Conservation (phyloP, 108 stramenopile genomes). For the Stephanodiscus minutulus region DNA sequence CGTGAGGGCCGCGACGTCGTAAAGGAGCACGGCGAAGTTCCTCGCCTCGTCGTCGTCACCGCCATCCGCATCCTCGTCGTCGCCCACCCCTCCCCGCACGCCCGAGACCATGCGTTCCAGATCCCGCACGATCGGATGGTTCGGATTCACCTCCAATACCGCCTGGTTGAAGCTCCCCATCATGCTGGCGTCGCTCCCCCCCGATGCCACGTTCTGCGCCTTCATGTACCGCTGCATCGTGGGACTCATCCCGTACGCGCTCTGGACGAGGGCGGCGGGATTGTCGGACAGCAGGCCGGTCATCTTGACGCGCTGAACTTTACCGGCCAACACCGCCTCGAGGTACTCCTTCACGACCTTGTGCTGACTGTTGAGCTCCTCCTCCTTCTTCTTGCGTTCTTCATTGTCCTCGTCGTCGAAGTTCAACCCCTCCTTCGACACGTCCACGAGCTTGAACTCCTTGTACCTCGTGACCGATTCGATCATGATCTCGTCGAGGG, state of each 20-base stretch:
- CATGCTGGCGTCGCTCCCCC: slow-evolving; percentile 63
- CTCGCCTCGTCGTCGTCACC: slow-evolving; percentile 62
- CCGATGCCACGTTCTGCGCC: slow-evolving; percentile 92
- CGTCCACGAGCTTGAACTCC: slow-evolving; percentile 85
- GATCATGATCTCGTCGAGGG: slow-evolving; percentile 96
- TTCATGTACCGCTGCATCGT: slow-evolving; percentile 98
- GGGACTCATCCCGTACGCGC: slow-evolving; percentile 96
- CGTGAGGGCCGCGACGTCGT: slow-evolving; percentile 95
- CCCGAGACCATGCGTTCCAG: slow-evolving; percentile 67
- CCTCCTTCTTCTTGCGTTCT: slow-evolving; percentile 91
- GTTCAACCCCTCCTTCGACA: slow-evolving; percentile 89
- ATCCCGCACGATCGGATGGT: slow-evolving; percentile 88
- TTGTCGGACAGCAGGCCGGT: slow-evolving; percentile 83
- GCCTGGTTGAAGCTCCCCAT: slow-evolving; percentile 85
- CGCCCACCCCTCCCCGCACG: slow-evolving; percentile 15
- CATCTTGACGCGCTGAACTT: slow-evolving; percentile 91
- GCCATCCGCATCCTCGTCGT: slow-evolving; percentile 48
- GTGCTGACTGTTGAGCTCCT: slow-evolving; percentile 63
- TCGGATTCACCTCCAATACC: slow-evolving; percentile 94
- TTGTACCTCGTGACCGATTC: slow-evolving; percentile 87
- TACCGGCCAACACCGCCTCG: slow-evolving; percentile 72
- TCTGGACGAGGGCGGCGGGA: slow-evolving; percentile 93
- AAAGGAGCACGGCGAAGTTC: slow-evolving; percentile 82
- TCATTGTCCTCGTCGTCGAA: slow-evolving; percentile 88
- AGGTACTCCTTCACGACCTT: slow-evolving; percentile 82